Evolutionary conservation across 495 filamentous ascomycete genomes (phyloP), one percentile per base, ranked within the genome.

Genomic region (Aspergillus asperescens): DNA sequence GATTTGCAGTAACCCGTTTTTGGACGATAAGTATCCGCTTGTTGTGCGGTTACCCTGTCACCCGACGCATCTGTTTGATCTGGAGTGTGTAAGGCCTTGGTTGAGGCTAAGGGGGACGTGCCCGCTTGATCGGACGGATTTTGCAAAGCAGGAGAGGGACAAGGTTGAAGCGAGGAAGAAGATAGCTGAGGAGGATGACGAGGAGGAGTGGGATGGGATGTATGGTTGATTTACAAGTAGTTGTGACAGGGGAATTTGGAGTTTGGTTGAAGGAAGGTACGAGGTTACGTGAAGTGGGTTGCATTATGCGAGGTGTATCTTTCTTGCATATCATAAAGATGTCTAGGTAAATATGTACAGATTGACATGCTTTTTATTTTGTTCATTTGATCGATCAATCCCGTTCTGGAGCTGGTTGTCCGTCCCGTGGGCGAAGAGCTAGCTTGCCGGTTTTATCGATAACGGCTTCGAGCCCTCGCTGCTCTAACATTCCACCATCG

Each of bases 81-180:
- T 96, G 12, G 91, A 97, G 66, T 98, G 93, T 64, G 87, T 98
- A n/a, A 77, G 79, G 40, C 92, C 93, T 1, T 98, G 93, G 93
- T 64, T 98, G 63, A 78, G 85, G 61, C 77, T 93, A 54, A 87
- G 95, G 66, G 84, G 87, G 9, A 95, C 85, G 3, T 98, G 92
- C 73, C 92, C 92, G 19, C 70, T 96, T 57, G 92, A 95, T 64
- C 77, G 92, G 39, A 80, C 82, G 63, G 83, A 90, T 59, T 70
- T 97, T 57, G 74, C 84, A 25, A 85, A 88, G 75, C 84, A 84
- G 77, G 84, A 82, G 69, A 72, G 79, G 56, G 79, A 80, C 64
- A 75, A 85, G 57, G 77, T 69, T 57, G 77, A 77, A 43, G 73
- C 74, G 40, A 67, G 44, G 55, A 72, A 61, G 71, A 76, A 67